Base-by-base conservation (phyloP, 148 eudicot genomes). In the Polygonum aviculare region DNA sequence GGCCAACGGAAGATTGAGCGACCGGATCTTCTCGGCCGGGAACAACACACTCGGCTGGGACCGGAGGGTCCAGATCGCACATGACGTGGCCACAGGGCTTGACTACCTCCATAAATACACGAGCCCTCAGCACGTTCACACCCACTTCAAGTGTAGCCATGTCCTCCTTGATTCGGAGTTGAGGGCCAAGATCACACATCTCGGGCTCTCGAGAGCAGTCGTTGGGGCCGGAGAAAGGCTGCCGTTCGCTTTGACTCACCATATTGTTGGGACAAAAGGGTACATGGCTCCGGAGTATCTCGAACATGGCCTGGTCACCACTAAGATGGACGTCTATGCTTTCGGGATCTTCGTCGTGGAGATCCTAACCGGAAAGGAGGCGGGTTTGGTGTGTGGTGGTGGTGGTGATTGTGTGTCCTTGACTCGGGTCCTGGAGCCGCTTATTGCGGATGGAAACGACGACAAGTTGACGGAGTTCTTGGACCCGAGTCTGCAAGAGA, bases 261-360 rank as follows among this genome's bases (percentile, higher is more conserved):
- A 81, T 77, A 82, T 86, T 7, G 78, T 79, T 3, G 93, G 87
- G 47, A 81, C 85, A 60, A 87, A 80, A 69, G 92, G 92, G 0
- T 91, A 93, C 77, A 76, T 88, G 81, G 98, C 93, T 49, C 98
- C 96, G 0, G 98, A 93, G 82, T 91, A 91, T 73, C 1, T 88
- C 44, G 90, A 88, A 81, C 62, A 81, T 22, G 89, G 94, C 0
- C 35, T 80, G 15, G 88, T 91, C 35, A 83, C 96, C 5, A 88
- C 94, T 9, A 88, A 83, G 85, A 80, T 86, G 15, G 98, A 93
- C 79, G 92, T 90, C 41, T 93, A 93, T 77, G 89, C 96, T 1
- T 91, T 88, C 74, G 98, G 98, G 70, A 86, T 89, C 45, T 83
- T 91, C 18, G 52, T 93, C 41, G 79, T 93, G 75, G 96, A 93